Conservation (phyloP, 2,329 filamentous ascomycete species). For the Monilinia vaccinii-corymbosi region DNA sequence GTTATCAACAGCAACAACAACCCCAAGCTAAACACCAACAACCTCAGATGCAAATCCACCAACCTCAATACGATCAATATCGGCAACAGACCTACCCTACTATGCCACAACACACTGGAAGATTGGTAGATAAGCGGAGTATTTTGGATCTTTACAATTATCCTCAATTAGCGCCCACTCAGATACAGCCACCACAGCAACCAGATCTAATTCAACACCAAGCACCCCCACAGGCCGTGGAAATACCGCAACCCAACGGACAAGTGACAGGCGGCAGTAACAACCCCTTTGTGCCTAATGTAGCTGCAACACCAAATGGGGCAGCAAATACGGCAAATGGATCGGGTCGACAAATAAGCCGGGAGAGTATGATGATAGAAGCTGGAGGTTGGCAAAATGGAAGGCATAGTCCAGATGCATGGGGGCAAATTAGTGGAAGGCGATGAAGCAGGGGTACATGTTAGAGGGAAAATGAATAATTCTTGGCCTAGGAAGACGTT, state of each 20-base stretch:
- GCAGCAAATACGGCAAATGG: conserved; percentile 22
- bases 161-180: conserved; percentile 27
- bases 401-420: conserved; percentile 70
- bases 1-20: conserved; percentile 8
- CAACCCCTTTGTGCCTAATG: conserved; percentile 28
- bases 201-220: conserved; percentile 16
- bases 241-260: conserved; percentile 9
- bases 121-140: conserved; percentile 55
- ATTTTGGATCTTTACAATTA: conserved; percentile 67
- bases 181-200: conserved; percentile 13
- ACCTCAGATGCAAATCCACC: conserved; percentile 21
- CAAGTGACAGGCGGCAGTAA: conserved; percentile 20
- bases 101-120: conserved; percentile 37
- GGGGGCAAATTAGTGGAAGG: conserved; percentile 51
- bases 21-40: conserved; percentile 17
- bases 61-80: conserved; percentile 29
- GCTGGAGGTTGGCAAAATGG: conserved; percentile 51
- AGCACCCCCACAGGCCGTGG: conserved; percentile 7
- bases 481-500: conserved; percentile 1
- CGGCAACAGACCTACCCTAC: conserved; percentile 32
- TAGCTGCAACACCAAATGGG: conserved; percentile 17
- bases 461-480: background rate
- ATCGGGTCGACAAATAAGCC: conserved; percentile 42
- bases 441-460: background rate
- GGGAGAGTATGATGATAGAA: conserved; percentile 54